These are phyloP conservation scores for Luffa acutangula DNA, from an alignment of 306 rosid species.

Conservation along the genomic window DNA sequence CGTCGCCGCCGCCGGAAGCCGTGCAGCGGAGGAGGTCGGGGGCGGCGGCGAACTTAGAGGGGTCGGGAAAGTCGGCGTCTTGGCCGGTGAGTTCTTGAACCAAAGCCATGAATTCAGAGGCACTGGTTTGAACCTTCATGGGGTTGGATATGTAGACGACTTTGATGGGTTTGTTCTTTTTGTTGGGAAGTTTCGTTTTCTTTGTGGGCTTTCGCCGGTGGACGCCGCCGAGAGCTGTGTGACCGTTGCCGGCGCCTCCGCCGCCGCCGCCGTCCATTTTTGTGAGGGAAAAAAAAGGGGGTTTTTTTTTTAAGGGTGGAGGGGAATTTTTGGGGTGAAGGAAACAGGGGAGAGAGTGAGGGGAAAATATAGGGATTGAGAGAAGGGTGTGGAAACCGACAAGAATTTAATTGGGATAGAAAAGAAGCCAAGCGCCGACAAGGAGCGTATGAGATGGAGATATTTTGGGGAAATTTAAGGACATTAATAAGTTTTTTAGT, in stretches of 20 bases:
- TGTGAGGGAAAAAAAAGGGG: not conserved
- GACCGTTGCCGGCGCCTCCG: not conserved
- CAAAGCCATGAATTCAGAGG: slow-evolving; percentile 62
- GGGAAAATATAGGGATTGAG: slow-evolving; percentile 1
- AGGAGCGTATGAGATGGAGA: not conserved
- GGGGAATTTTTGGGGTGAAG: not conserved
- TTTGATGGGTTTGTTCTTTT: slow-evolving; percentile 32
- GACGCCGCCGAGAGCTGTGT: not conserved
- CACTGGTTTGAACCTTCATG: slow-evolving; percentile 57
- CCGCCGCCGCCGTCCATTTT: slow-evolving; percentile 1
- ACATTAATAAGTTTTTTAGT: not conserved
- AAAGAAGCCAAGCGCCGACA: not conserved
- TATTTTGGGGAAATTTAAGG: not conserved
- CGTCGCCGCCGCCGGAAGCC: too few species aligned
- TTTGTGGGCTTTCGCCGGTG: not conserved
- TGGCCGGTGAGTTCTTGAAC: slow-evolving; percentile 79
- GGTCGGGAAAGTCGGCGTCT: slow-evolving; percentile 56
- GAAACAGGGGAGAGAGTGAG: not conserved
- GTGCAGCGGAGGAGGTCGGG: not conserved
- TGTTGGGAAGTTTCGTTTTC: not conserved
- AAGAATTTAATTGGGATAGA: not conserved
- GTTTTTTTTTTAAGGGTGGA: not conserved
- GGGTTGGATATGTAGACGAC: slow-evolving; percentile 83
- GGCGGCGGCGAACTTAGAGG: slow-evolving; percentile 19
- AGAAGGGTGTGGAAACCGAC: not conserved